A percentile compares a stretch with the other conserved stretches of the same genome.
These are phyloP conservation scores for Globisporangium ultimum DNA, from an alignment of 352 stramenopile species.

Conservation along the genomic window DNA sequence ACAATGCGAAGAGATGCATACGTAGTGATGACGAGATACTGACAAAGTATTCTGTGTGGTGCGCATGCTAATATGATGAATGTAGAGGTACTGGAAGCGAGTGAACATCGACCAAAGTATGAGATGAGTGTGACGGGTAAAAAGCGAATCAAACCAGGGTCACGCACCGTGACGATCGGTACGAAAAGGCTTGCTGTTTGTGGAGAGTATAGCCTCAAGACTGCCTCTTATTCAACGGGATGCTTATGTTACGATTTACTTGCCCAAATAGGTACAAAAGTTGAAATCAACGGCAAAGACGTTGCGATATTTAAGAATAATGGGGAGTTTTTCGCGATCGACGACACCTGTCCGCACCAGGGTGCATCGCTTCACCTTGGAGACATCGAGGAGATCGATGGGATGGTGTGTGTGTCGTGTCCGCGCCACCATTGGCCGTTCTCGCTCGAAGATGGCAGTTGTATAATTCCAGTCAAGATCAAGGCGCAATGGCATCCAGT, in stretches of 20 bases:
- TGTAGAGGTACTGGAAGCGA: conserved; percentile 76
- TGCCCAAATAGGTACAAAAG: conserved; percentile 41
- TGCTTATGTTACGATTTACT: background rate
- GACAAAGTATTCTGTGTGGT: background rate
- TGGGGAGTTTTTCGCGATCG: conserved; percentile 64
- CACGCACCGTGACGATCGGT: conserved; percentile 56
- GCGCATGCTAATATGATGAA: background rate
- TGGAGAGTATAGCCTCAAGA: background rate
- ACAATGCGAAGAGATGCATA: background rate
- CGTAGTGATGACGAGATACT: background rate
- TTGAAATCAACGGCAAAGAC: conserved; percentile 56
- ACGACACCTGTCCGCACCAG: conserved; percentile 78
- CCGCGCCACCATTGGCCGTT: conserved; percentile 83
- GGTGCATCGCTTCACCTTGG: conserved; percentile 76
- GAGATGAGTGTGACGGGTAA: conserved; percentile 72
- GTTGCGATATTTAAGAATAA: conserved; percentile 85
- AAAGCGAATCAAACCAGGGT: conserved; percentile 69
- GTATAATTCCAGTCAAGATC: conserved; percentile 44
- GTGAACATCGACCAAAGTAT: conserved; percentile 59
- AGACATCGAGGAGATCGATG: conserved; percentile 85
- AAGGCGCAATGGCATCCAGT: conserved; percentile 66
- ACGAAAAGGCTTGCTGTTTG: conserved; percentile 6
- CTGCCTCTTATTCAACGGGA: background rate
- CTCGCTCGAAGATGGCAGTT: conserved; percentile 71
- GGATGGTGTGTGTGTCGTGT: conserved; percentile 64